Conservation (phyloP, 768 basidiomycete species). For the Gymnopilus junonius region DNA sequence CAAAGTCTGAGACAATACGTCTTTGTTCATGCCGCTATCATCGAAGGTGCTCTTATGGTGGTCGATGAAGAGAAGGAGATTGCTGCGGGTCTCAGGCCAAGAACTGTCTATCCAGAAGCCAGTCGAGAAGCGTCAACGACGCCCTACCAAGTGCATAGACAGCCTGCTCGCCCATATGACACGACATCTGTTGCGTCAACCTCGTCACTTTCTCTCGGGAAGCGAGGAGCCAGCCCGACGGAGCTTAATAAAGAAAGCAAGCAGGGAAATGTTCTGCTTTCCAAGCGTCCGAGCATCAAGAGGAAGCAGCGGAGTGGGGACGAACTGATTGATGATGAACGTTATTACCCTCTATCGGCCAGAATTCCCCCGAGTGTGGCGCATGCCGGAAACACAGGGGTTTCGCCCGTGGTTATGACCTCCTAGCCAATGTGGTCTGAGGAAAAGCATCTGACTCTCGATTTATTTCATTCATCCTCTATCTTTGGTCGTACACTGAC, state of each 20-base stretch:
- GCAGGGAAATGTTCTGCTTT: constrained; percentile 55
- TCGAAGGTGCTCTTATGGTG: constrained; percentile 79
- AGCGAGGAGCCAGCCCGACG: constrained; percentile 74
- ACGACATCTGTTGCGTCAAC: constrained; percentile 27
- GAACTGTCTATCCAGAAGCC: background rate
- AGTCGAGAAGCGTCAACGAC: background rate
- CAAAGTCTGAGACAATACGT: constrained; percentile 95
- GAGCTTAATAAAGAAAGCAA: constrained; percentile 67
- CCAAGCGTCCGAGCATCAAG: constrained; percentile 74
- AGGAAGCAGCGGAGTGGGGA: constrained; percentile 26
- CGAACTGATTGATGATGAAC: constrained; percentile 15
- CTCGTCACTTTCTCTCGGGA: constrained; percentile 46
- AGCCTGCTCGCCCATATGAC: constrained; percentile 11
- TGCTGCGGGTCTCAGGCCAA: constrained; percentile 20
- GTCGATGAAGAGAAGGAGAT: constrained; percentile 69
- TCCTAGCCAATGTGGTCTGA: constrained; percentile 4
- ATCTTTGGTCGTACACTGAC: background rate
- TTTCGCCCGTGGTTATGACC: constrained; percentile 15
- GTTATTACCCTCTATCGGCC: constrained; percentile 18
- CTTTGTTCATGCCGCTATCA: constrained; percentile 86
- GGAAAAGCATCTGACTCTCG: background rate
- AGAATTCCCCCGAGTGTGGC: constrained; percentile 8
- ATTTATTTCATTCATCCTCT: background rate
- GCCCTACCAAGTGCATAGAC: background rate
- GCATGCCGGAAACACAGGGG: constrained; percentile 8